Percentiles rank a stretch among this genome's conserved stretches.
These are phyloP conservation scores for Aspergillus candidus DNA, from an alignment of 2,329 filamentous ascomycete species.

Conservation along the genomic window DNA sequence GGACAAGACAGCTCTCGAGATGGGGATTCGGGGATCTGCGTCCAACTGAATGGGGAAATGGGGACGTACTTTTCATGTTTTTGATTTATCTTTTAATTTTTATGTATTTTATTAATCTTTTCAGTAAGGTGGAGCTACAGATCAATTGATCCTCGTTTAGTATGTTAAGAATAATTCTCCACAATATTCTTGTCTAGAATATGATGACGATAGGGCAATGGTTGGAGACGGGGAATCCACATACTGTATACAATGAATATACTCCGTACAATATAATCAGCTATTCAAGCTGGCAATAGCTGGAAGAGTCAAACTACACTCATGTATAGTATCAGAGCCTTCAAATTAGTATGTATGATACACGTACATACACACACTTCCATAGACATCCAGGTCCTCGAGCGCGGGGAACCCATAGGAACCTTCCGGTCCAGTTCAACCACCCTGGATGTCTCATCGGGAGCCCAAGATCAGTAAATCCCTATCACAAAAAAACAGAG, in stretches of 20 bases:
- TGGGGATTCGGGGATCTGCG: conserved; percentile 13
- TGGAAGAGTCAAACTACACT: no score
- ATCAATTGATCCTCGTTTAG: no score
- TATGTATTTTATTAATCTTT: neutral
- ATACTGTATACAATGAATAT: no score
- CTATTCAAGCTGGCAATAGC: no score
- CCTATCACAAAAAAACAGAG: conserved; percentile 32
- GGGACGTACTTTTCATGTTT: conserved; percentile 7
- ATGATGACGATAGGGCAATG: no score
- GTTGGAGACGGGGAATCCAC: no score
- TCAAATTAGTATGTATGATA: no score
- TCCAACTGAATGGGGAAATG: conserved; percentile 17
- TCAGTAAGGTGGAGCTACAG: no score
- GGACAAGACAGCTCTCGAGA: neutral
- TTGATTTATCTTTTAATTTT: neutral
- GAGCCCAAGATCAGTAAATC: conserved; percentile 3
- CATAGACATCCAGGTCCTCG: conserved; percentile 1
- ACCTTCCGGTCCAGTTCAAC: conserved; percentile 21
- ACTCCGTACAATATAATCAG: no score
- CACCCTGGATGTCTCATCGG: conserved; percentile 5
- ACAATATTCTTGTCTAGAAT: no score
- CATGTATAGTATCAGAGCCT: no score
- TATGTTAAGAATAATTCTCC: no score
- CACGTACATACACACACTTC: neutral
- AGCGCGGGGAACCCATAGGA: conserved; percentile 16